These are phyloP conservation scores for Tolypocladium tundrense DNA, from an alignment of 2,329 filamentous ascomycete genomes.

Conservation along the genomic window DNA sequence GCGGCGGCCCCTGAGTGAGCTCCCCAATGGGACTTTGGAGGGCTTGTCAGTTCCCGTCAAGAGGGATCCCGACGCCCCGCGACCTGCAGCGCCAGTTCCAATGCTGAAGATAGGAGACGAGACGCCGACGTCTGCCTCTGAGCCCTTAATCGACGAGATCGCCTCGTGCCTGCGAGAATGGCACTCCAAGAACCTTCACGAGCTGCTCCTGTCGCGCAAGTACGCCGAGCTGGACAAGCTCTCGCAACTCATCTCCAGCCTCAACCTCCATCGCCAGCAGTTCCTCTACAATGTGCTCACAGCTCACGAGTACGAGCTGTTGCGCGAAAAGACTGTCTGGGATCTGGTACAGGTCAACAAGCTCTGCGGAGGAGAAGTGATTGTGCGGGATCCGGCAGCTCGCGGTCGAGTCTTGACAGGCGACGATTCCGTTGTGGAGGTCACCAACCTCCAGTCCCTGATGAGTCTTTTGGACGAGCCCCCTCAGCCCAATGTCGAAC, in stretches of 20 bases:
- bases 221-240: constrained; percentile 76
- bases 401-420: constrained; percentile 80
- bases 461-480: constrained; percentile 88
- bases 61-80: constrained; percentile 58
- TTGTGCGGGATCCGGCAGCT: constrained; percentile 80
- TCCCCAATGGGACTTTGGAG: constrained; percentile 28
- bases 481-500: constrained; percentile 58
- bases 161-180: constrained; percentile 94
- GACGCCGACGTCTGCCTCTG: constrained; percentile 77
- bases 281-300: constrained; percentile 92
- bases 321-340: constrained; percentile 91
- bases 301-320: constrained; percentile 63
- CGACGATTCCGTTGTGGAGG: constrained; percentile 84
- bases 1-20: constrained; percentile 22
- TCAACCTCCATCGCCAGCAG: constrained; percentile 79
- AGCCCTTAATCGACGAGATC: constrained; percentile 94
- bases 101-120: constrained; percentile 98
- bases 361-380: constrained; percentile 83
- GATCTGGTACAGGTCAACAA: constrained; percentile 91
- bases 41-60: constrained; percentile 36
- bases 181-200: constrained; percentile 95
- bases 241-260: constrained; percentile 66
- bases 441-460: constrained; percentile 83
- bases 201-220: constrained; percentile 71
- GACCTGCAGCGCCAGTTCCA: constrained; percentile 84